phyloP scores from a whole-genome alignment of 2,329 filamentous ascomycete genomes.

The Fusarium falciforme region DNA sequence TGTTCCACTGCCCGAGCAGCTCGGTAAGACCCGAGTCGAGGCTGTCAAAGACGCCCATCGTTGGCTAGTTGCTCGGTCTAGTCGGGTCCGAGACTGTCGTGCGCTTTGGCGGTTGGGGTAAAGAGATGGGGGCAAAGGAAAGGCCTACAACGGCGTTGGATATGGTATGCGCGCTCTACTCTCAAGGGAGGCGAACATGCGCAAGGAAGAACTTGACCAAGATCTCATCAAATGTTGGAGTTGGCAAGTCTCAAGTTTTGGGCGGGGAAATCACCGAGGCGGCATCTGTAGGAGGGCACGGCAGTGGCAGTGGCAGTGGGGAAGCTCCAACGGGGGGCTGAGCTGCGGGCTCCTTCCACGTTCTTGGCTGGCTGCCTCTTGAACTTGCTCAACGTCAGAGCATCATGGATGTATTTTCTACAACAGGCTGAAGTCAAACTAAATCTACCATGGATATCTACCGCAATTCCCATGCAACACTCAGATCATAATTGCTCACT shows the following conservation, averaged over 20 bases:
- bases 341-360: constrained; percentile 9
- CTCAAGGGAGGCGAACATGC: neutral
- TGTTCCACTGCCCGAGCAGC: constrained; percentile 83
- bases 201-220: neutral
- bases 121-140: neutral
- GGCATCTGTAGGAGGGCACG: constrained; percentile 20
- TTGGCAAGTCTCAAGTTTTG: constrained; percentile 22
- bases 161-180: neutral
- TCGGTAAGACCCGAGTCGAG: constrained; percentile 78
- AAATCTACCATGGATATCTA: neutral
- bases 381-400: neutral
- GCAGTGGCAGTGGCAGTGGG: constrained; percentile 27
- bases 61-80: constrained; percentile 13
- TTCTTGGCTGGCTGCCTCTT: constrained; percentile 27
- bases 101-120: constrained; percentile 10
- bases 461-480: neutral
- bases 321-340: constrained; percentile 13
- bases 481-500: neutral
- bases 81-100: constrained; percentile 2
- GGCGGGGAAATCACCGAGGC: constrained; percentile 36
- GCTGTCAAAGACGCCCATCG: constrained; percentile 64
- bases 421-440: neutral
- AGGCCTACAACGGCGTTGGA: neutral
- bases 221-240: neutral
- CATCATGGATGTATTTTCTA: neutral